A percentile compares a stretch with the other conserved stretches of the same genome.
These are phyloP conservation scores for Nissolia schottii DNA, from an alignment of 306 rosid genomes.

Conservation along the genomic window DNA sequence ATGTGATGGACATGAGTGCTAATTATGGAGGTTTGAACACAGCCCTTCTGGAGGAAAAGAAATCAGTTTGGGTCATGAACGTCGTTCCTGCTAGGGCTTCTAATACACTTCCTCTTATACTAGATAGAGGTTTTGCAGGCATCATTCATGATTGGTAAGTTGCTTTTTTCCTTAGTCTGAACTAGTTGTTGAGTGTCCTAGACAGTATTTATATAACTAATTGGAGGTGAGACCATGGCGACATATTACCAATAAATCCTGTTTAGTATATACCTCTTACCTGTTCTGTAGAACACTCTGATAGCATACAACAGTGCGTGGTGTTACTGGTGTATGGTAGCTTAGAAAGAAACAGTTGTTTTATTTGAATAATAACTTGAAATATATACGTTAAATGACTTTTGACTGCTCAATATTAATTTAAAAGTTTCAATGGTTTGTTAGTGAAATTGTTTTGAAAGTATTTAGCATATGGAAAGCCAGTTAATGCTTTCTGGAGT, in stretches of 20 bases:
- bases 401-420: not conserved
- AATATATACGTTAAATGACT: not conserved
- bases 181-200: not conserved
- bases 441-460: not conserved
- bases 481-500: not conserved
- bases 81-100: conserved; percentile 65
- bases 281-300: not conserved
- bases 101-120: conserved; percentile 75
- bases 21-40: conserved; percentile 73
- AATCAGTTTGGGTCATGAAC: conserved; percentile 91
- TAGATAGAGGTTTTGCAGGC: conserved; percentile 78
- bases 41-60: conserved; percentile 69
- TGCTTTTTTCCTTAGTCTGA: not conserved
- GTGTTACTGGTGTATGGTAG: not conserved
- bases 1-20: conserved; percentile 90
- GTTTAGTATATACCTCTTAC: not conserved
- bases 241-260: not conserved
- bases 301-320: not conserved
- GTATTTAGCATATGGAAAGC: not conserved
- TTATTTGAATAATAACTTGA: not conserved
- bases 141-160: conserved; percentile 84
- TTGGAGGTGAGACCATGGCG: not conserved
- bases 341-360: not conserved
- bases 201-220: not conserved
- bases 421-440: not conserved